Conservation (phyloP, 768 basidiomycete genomes). For the Termitomyces heimii region DNA sequence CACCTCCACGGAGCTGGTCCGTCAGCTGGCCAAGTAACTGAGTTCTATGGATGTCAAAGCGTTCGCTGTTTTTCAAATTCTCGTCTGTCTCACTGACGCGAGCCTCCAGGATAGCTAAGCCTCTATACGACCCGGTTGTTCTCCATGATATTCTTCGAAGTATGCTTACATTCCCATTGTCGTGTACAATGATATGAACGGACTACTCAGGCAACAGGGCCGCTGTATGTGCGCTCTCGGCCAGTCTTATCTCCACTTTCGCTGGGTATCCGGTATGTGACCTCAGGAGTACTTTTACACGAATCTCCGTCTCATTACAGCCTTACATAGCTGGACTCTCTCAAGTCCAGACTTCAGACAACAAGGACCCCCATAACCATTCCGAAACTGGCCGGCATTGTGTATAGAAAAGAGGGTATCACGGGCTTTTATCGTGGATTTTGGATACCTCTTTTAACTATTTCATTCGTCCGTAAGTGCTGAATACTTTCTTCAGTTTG, state of each 20-base stretch:
- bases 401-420: slow-evolving; percentile 82
- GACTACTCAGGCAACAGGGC: slow-evolving; percentile 66
- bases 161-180: slow-evolving; percentile 25
- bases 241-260: slow-evolving; percentile 89
- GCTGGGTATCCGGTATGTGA: slow-evolving; percentile 78
- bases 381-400: slow-evolving; percentile 59
- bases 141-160: slow-evolving; percentile 65
- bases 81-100: slow-evolving; percentile 18
- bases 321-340: slow-evolving; percentile 68
- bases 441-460: slow-evolving; percentile 91
- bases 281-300: neutral
- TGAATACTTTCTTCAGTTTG: slow-evolving; percentile 1
- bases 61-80: slow-evolving; percentile 20
- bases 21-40: slow-evolving; percentile 54
- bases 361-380: slow-evolving; percentile 72
- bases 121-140: slow-evolving; percentile 55
- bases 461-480: slow-evolving; percentile 90
- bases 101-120: slow-evolving; percentile 44
- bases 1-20: slow-evolving; percentile 70
- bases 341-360: slow-evolving; percentile 91
- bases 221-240: slow-evolving; percentile 84
- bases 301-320: neutral
- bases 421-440: slow-evolving; percentile 87
- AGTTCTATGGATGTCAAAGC: slow-evolving; percentile 79
- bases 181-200: slow-evolving; percentile 9